A percentile compares a stretch with the other conserved stretches of the same genome.
phyloP scores from a whole-genome alignment of 192 early-diverging fungal genomes.

The Chytriomyces confervae region DNA sequence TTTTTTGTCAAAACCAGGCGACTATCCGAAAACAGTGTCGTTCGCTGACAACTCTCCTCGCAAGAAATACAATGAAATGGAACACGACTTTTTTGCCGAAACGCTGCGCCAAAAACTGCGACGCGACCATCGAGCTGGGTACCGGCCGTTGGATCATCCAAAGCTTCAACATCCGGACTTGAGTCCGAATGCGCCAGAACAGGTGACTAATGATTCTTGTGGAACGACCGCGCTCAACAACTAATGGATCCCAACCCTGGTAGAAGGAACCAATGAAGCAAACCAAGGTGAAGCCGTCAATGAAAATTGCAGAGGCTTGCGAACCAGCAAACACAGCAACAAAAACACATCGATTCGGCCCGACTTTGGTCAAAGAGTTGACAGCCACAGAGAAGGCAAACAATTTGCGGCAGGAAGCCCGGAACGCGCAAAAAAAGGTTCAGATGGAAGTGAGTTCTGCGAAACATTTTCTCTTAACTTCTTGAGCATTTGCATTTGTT shows the following conservation, averaged over 20 bases:
- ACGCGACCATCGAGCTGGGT: slow-evolving; percentile 32
- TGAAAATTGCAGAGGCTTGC: slow-evolving; percentile 27
- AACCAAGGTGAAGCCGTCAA: background rate
- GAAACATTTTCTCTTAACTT: background rate
- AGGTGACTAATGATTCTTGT: too few relatives aligned
- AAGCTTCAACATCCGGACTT: slow-evolving; percentile 32
- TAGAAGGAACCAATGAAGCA: too few relatives aligned
- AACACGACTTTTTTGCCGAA: slow-evolving; percentile 48
- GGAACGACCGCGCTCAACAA: too few relatives aligned
- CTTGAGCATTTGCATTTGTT: background rate
- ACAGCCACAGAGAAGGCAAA: slow-evolving; percentile 4
- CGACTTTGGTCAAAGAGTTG: slow-evolving; percentile 19
- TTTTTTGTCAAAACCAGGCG: background rate
- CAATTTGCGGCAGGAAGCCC: slow-evolving; percentile 3
- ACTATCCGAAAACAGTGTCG: background rate
- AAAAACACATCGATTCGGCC: background rate
- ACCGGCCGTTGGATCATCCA: slow-evolving; percentile 32
- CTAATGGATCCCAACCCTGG: too few relatives aligned
- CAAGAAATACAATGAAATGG: slow-evolving; percentile 40
- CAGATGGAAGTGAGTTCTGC: background rate
- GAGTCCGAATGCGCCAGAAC: too few relatives aligned
- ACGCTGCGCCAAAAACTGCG: slow-evolving; percentile 40
- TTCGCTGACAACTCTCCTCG: slow-evolving; percentile 21
- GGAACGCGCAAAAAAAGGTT: background rate
- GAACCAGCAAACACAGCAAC: background rate